A percentile compares a stretch with the other conserved stretches of the same genome.
Conservation (phyloP, 306 rosid genomes). For the Betula pendula region DNA sequence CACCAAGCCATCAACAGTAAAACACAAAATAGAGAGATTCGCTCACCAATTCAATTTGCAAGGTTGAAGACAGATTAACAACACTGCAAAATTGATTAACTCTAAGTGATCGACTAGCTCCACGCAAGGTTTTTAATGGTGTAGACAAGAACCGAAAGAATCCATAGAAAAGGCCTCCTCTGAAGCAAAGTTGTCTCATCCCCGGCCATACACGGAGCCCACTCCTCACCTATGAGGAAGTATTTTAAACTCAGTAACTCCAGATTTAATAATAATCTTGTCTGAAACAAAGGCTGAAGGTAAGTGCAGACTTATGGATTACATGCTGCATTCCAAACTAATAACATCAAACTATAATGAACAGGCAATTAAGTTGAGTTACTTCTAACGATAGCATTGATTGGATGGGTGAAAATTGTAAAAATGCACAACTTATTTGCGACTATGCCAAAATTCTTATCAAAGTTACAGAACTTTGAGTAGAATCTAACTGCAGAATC, state of each 20-base stretch:
- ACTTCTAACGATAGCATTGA: not conserved
- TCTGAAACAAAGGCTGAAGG: constrained; percentile 1
- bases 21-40: constrained; percentile 12
- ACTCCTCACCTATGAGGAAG: constrained; percentile 56
- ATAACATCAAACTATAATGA: not conserved
- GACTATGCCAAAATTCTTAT: not conserved
- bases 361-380: not conserved
- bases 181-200: constrained; percentile 65
- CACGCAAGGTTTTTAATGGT: constrained; percentile 82
- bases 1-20: not conserved
- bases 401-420: not conserved
- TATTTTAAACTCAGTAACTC: constrained; percentile 26
- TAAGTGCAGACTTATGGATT: not conserved
- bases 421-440: not conserved
- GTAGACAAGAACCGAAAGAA: constrained; percentile 67
- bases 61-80: constrained; percentile 69
- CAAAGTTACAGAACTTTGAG: not conserved
- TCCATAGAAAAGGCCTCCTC: constrained; percentile 81
- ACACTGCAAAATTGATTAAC: constrained; percentile 93
- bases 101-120: constrained; percentile 82
- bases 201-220: constrained; percentile 77
- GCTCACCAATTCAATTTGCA: constrained; percentile 93
- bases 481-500: not conserved
- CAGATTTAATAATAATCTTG: constrained; percentile 13
- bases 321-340: not conserved